These are phyloP conservation scores for Emergomyces orientalis DNA, from an alignment of 2,329 filamentous ascomycete genomes.

Conservation along the genomic window DNA sequence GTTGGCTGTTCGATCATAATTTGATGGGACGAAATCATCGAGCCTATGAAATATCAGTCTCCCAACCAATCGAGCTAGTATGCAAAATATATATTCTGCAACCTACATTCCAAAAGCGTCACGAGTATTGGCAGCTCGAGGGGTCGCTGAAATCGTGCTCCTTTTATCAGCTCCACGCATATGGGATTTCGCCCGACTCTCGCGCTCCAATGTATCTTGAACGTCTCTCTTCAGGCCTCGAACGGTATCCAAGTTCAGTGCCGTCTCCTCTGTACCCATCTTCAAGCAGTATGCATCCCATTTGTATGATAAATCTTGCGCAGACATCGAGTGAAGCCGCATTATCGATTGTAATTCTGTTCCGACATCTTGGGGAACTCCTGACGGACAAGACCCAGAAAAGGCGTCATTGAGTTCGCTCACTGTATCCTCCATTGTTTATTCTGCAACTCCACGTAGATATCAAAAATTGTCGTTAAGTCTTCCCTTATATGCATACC, in stretches of 20 bases:
- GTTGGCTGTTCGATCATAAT: constrained; percentile 27
- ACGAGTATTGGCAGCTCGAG: constrained; percentile 48
- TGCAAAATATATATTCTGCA: not conserved
- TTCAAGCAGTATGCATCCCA: constrained; percentile 98
- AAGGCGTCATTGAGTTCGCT: constrained; percentile 52
- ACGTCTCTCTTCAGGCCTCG: constrained; percentile 77
- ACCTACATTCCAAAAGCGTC: constrained; percentile 75
- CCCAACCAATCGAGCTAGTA: not conserved
- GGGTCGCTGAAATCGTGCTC: constrained; percentile 46
- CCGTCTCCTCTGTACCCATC: constrained; percentile 73
- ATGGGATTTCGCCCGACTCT: constrained; percentile 57
- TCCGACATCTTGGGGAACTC: constrained; percentile 67
- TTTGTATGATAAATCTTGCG: constrained; percentile 91
- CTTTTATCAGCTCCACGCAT: constrained; percentile 57
- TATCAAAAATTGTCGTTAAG: not conserved
- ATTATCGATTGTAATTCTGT: constrained; percentile 77
- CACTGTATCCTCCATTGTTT: constrained; percentile 9
- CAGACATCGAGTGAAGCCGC: constrained; percentile 67
- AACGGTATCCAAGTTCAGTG: constrained; percentile 59
- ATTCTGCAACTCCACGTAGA: not conserved
- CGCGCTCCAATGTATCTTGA: constrained; percentile 73
- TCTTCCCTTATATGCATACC: not conserved
- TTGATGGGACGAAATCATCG: constrained; percentile 58
- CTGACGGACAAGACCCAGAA: constrained; percentile 42
- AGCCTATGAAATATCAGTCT: constrained; percentile 37